A percentile compares a stretch with the other conserved stretches of the same genome.
Conservation (phyloP, 1,284 basidiomycete genomes). For the Puccinia triticina region DNA sequence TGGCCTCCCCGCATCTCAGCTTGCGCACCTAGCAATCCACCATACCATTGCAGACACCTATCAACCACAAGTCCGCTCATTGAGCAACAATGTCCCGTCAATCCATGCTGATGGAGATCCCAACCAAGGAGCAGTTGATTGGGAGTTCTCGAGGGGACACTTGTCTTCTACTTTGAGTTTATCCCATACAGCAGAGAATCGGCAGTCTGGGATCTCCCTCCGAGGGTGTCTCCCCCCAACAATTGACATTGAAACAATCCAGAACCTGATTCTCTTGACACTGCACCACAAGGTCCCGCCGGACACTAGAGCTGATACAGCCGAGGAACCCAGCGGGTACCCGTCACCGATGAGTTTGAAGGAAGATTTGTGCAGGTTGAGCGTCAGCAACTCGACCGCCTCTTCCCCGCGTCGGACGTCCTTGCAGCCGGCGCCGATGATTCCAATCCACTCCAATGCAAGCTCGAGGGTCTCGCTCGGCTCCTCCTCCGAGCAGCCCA, state of each 20-base stretch:
- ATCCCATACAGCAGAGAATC: neutral
- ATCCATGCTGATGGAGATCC: constrained; percentile 28
- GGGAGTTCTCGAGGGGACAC: constrained; percentile 18
- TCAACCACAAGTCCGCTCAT: neutral
- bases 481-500: no score
- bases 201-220: neutral
- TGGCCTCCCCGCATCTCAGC: no score
- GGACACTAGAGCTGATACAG: neutral
- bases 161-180: constrained; percentile 4
- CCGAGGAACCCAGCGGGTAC: neutral
- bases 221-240: constrained; percentile 8
- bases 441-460: neutral
- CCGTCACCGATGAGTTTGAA: neutral
- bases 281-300: neutral
- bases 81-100: neutral
- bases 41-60: constrained; percentile 4
- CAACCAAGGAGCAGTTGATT: constrained; percentile 25
- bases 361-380: neutral
- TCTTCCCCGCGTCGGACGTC: neutral
- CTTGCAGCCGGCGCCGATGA: neutral
- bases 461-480: neutral
- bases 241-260: constrained; percentile 33
- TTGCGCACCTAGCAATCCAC: no score
- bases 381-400: no score
- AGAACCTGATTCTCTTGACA: constrained; percentile 14